phyloP scores from a whole-genome alignment of 2,329 filamentous ascomycete genomes.

The Cladosporium phlei region DNA sequence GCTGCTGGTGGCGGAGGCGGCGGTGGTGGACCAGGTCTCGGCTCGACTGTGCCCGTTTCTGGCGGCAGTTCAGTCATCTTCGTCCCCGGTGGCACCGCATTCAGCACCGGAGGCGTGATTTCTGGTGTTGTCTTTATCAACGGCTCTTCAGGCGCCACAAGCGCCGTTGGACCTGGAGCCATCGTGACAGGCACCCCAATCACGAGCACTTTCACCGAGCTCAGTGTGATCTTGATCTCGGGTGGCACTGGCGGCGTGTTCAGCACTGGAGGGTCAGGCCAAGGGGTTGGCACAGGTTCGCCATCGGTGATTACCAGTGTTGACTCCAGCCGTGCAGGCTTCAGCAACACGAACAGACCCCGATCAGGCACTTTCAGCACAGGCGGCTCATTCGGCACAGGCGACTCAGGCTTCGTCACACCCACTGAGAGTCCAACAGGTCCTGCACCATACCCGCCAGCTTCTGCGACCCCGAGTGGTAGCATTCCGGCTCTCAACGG shows the following conservation, averaged over 20 bases:
- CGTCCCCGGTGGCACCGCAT: constrained; percentile 21
- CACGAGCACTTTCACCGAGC: background rate
- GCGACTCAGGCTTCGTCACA: no score
- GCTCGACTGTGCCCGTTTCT: background rate
- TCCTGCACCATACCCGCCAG: constrained; percentile 1
- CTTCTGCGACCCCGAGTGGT: background rate
- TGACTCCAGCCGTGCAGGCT: background rate
- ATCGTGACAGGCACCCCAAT: background rate
- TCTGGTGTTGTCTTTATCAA: constrained; percentile 1
- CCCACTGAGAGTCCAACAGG: background rate
- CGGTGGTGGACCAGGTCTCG: background rate
- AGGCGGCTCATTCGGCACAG: background rate
- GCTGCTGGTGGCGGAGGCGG: background rate
- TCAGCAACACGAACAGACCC: background rate
- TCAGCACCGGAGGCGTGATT: constrained; percentile 15
- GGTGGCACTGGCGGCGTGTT: constrained; percentile 17
- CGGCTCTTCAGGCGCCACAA: constrained; percentile 12
- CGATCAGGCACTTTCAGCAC: constrained; percentile 8
- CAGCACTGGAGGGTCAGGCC: constrained; percentile 15
- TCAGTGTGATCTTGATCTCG: background rate
- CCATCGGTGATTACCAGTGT: background rate
- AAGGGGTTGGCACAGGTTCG: background rate
- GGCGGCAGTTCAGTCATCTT: constrained; percentile 14
- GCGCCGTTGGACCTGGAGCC: constrained; percentile 18
- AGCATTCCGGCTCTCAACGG: background rate